Evolutionary conservation across 345 rosid genomes (phyloP).

Genomic region (Alliaria petiolata): DNA sequence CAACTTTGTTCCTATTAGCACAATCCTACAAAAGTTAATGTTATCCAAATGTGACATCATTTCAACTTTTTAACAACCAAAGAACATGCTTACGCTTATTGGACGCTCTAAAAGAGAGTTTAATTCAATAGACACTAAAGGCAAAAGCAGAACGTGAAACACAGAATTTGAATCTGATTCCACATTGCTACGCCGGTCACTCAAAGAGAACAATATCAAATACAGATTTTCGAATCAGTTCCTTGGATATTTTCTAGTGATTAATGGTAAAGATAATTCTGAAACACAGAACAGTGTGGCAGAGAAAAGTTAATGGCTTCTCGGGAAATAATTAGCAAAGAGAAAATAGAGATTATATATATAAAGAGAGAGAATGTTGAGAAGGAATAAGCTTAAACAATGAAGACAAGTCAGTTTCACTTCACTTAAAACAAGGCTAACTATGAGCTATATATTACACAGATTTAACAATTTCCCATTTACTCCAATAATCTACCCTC

Average conservation of each 20-base stretch:
- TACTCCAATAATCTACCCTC: conserved; percentile 13
- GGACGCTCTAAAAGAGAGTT: neutral
- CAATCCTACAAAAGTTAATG: no score
- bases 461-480: conserved; percentile 4
- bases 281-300: no score
- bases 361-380: neutral
- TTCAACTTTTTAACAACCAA: neutral
- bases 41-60: conserved; percentile 16
- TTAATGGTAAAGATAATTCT: no score
- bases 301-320: no score
- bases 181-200: neutral
- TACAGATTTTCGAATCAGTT: no score
- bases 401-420: neutral
- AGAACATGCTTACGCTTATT: neutral
- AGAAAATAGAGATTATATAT: no score
- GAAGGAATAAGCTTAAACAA: neutral
- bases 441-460: conserved; percentile 26
- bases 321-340: no score
- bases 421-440: neutral
- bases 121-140: neutral
- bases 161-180: conserved; percentile 23
- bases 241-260: no score
- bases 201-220: no score
- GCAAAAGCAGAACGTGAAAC: neutral
- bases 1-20: no score